Percentiles rank a stretch among this genome's conserved stretches.
Evolutionary conservation across 176 grass and related monocot species (phyloP).

Genomic region (Carex myosuroides): DNA sequence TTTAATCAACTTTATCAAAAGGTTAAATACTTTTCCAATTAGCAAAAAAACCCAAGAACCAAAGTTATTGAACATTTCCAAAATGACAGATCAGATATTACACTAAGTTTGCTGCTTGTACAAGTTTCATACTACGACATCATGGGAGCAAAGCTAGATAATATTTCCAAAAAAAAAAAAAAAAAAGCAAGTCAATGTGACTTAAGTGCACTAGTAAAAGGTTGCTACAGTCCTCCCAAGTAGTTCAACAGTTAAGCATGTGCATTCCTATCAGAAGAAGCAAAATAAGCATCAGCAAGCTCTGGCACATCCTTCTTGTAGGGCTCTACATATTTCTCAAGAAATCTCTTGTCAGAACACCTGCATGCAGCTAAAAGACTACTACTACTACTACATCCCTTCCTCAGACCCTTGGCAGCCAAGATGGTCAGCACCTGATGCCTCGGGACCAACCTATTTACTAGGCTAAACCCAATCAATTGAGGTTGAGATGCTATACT

Average conservation of each 20-base stretch:
- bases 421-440: not conserved
- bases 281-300: not conserved
- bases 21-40: not conserved
- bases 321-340: not conserved
- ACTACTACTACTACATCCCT: not conserved
- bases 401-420: not conserved
- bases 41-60: not conserved
- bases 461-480: no score
- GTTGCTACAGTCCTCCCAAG: not conserved
- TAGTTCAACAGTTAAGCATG: not conserved
- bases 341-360: not conserved
- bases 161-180: not conserved
- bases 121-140: not conserved
- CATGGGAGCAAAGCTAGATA: not conserved
- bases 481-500: no score
- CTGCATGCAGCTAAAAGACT: not conserved
- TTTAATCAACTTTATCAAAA: not conserved
- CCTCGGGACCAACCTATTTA: no score
- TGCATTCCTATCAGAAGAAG: not conserved
- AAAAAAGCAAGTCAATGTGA: not conserved
- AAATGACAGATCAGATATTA: not conserved
- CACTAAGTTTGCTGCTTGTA: not conserved
- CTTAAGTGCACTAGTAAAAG: not conserved
- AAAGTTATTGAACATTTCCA: not conserved
- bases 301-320: constrained; percentile 10